Evolutionary conservation across 2,329 filamentous ascomycete species (phyloP).

Genomic region (Pezicula rhizophila): DNA sequence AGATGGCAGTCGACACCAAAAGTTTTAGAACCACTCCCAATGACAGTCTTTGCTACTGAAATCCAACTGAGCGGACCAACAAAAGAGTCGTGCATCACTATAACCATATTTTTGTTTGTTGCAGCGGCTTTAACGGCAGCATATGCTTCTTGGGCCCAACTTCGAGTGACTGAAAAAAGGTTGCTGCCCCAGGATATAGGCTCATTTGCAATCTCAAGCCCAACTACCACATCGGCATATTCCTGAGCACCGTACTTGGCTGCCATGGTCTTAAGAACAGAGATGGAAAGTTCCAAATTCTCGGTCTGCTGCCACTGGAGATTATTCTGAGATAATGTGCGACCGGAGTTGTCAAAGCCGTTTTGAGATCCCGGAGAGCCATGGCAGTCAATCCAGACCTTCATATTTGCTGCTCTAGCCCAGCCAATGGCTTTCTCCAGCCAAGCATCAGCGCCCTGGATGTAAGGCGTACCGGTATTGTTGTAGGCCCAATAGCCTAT

Average conservation of each 20-base stretch:
- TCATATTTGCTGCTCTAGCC: constrained; percentile 42
- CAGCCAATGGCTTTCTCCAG: constrained; percentile 49
- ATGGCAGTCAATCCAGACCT: constrained; percentile 51
- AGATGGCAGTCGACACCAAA: constrained; percentile 35
- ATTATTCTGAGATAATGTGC: constrained; percentile 27
- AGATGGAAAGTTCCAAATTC: constrained; percentile 29
- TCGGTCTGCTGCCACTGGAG: constrained; percentile 34
- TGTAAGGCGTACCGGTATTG: constrained; percentile 42
- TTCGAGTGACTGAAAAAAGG: constrained; percentile 27
- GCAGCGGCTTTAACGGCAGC: constrained; percentile 24
- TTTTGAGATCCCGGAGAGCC: constrained; percentile 50
- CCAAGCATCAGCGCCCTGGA: constrained; percentile 41
- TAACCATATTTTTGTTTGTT: constrained; percentile 27
- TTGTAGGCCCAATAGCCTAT: constrained; percentile 54
- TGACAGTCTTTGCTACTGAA: constrained; percentile 15
- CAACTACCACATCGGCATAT: constrained; percentile 35
- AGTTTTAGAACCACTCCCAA: constrained; percentile 11
- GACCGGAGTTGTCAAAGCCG: constrained; percentile 55
- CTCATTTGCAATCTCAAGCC: constrained; percentile 35
- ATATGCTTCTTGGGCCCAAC: constrained; percentile 31
- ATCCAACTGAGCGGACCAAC: constrained; percentile 28
- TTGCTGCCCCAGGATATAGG: constrained; percentile 31
- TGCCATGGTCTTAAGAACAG: constrained; percentile 32
- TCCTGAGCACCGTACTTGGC: constrained; percentile 31
- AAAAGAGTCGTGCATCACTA: constrained; percentile 36